A percentile compares a stretch with the other conserved stretches of the same genome.
Evolutionary conservation across 2,329 filamentous ascomycete species (phyloP).

Genomic region (Pyrenophora tritici-repentis): DNA sequence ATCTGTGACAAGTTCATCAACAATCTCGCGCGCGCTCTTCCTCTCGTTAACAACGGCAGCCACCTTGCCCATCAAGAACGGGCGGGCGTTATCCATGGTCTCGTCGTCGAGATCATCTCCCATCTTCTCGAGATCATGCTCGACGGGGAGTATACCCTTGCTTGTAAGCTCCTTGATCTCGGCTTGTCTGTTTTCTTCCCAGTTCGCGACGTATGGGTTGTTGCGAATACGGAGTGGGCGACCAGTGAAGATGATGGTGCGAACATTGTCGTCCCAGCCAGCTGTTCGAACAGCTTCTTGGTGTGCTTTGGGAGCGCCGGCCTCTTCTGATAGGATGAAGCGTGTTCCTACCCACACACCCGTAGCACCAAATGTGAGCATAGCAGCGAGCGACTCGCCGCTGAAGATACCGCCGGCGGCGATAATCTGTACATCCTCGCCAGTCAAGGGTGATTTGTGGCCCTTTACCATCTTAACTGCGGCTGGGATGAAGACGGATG

Average conservation of each 20-base stretch:
- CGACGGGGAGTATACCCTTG: slow-evolving; percentile 91
- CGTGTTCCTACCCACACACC: slow-evolving; percentile 97
- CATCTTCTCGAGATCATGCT: slow-evolving; percentile 89
- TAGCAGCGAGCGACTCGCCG: slow-evolving; percentile 84
- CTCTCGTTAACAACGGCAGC: slow-evolving; percentile 91
- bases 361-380: slow-evolving; percentile 88
- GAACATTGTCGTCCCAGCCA: slow-evolving; percentile 92
- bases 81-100: slow-evolving; percentile 85
- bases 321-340: slow-evolving; percentile 93
- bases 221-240: slow-evolving; percentile 90
- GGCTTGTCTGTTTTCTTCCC: slow-evolving; percentile 86
- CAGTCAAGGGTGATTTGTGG: slow-evolving; percentile 84
- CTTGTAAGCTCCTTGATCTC: slow-evolving; percentile 92
- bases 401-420: slow-evolving; percentile 94
- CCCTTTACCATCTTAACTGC: slow-evolving; percentile 81
- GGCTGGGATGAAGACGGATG: slow-evolving; percentile 87
- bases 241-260: slow-evolving; percentile 98
- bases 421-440: slow-evolving; percentile 84
- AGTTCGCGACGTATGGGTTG: slow-evolving; percentile 93
- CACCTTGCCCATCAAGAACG: slow-evolving; percentile 95
- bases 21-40: slow-evolving; percentile 86
- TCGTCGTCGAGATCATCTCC: slow-evolving; percentile 72
- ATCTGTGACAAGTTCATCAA: slow-evolving; percentile 90
- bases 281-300: slow-evolving; percentile 94
- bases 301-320: slow-evolving; percentile 88